A percentile compares a stretch with the other conserved stretches of the same genome.
Conservation (phyloP, 2,329 filamentous ascomycete species). For the Apiospora kogelbergensis region DNA sequence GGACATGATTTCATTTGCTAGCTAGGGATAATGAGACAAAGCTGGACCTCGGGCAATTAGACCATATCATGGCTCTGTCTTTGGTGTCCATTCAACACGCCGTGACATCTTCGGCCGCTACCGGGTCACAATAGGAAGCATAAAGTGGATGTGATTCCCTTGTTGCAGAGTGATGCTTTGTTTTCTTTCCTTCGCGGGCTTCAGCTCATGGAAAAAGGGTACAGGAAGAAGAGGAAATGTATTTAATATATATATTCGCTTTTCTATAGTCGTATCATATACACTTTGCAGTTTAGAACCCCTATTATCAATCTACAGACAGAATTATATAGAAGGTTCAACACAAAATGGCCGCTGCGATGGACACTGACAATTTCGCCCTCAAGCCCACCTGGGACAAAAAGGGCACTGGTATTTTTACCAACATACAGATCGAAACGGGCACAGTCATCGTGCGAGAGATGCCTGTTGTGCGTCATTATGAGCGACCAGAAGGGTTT, state of each 20-base stretch:
- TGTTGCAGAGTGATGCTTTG: background rate
- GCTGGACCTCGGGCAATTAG: no score
- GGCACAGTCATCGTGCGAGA: background rate
- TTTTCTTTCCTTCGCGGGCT: background rate
- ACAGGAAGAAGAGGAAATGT: no score
- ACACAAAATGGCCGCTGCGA: no score
- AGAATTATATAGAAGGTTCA: no score
- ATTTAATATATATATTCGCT: no score
- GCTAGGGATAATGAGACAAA: background rate
- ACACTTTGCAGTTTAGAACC: background rate
- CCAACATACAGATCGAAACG: background rate
- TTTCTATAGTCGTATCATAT: background rate
- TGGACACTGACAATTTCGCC: background rate
- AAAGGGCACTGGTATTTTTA: background rate
- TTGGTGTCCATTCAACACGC: background rate
- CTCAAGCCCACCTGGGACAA: background rate
- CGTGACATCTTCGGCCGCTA: no score
- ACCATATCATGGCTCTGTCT: background rate
- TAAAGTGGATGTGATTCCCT: background rate
- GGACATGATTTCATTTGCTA: background rate
- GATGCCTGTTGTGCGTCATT: background rate
- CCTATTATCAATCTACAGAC: no score
- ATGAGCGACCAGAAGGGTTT: background rate
- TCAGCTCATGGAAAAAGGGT: background rate
- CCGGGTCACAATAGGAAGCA: no score